phyloP scores from a whole-genome alignment of 805 yeast species.

The Candida sphagnicola region DNA sequence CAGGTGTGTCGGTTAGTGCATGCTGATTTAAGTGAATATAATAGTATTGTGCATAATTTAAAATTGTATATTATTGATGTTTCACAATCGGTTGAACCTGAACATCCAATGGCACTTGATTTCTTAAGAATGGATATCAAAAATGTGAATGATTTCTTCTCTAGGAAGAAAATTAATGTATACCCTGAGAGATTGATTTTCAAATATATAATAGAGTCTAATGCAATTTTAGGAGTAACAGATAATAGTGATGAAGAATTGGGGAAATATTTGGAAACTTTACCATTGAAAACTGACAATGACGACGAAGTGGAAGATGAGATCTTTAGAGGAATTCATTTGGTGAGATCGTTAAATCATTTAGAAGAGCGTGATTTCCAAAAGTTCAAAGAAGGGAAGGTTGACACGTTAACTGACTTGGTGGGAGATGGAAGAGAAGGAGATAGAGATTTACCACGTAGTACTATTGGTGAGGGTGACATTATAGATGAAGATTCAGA shows the following conservation, averaged over 20 bases:
- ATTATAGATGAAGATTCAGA: conserved; percentile 22
- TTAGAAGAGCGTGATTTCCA: conserved; percentile 87
- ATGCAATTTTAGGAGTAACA: conserved; percentile 31
- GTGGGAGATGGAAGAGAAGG: conserved; percentile 28
- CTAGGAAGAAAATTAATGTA: conserved; percentile 63
- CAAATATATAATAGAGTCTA: conserved; percentile 61
- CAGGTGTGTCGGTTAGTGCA: conserved; percentile 89
- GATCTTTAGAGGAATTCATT: conserved; percentile 75
- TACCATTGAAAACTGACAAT: conserved; percentile 55
- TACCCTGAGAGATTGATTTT: conserved; percentile 81
- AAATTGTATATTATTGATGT: conserved; percentile 89
- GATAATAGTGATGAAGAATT: conserved; percentile 42
- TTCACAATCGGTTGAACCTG: conserved; percentile 96
- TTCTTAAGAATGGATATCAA: conserved; percentile 96
- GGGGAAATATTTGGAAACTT: conserved; percentile 37
- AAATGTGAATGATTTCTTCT: conserved; percentile 86
- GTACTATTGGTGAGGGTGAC: conserved; percentile 20
- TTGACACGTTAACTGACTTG: conserved; percentile 68
- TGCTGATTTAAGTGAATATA: conserved; percentile 95
- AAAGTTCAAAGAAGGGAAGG: conserved; percentile 73
- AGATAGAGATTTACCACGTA: conserved; percentile 11
- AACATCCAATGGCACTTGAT: conserved; percentile 94
- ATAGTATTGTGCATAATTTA: conserved; percentile 77
- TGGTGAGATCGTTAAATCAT: conserved; percentile 76
- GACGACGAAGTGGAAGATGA: conserved; percentile 70